Conservation (phyloP, 352 stramenopile genomes). For the Thalassiosira hispida region DNA sequence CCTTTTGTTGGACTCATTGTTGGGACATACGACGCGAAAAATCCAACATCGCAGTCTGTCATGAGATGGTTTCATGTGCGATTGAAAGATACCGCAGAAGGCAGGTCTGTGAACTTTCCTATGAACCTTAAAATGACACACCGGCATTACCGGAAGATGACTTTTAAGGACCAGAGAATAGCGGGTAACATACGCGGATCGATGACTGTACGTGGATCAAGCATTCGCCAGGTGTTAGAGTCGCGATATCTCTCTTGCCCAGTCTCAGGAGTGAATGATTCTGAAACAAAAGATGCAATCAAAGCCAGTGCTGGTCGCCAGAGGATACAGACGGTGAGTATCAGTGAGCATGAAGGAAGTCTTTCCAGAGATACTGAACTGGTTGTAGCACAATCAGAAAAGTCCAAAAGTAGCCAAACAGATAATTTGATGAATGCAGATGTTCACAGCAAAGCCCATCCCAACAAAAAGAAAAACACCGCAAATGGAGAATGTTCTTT, state of each 20-base stretch:
- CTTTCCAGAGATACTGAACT: not conserved
- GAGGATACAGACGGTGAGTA: not conserved
- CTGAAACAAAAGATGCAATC: not conserved
- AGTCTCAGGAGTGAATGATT: not conserved
- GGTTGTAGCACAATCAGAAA: constrained; percentile 11
- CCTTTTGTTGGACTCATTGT: constrained; percentile 95
- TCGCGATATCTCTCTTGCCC: constrained; percentile 43
- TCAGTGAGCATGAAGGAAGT: constrained; percentile 1
- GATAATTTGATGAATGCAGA: too few species aligned
- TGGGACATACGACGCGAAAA: constrained; percentile 89
- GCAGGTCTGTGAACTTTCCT: constrained; percentile 48
- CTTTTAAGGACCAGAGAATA: not conserved
- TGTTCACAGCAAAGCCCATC: not conserved
- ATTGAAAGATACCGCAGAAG: constrained; percentile 28
- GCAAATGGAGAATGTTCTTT: not conserved
- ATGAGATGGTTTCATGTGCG: constrained; percentile 60
- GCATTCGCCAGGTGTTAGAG: constrained; percentile 34
- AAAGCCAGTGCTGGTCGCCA: not conserved
- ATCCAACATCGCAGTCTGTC: constrained; percentile 43
- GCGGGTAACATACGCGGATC: constrained; percentile 15
- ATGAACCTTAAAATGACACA: constrained; percentile 50
- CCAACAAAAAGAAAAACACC: not conserved
- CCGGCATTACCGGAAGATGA: constrained; percentile 34
- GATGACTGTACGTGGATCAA: constrained; percentile 22
- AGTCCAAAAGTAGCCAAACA: not conserved